These are phyloP conservation scores for Sclerotinia nivalis DNA, from an alignment of 2,329 filamentous ascomycete genomes.

Conservation along the genomic window DNA sequence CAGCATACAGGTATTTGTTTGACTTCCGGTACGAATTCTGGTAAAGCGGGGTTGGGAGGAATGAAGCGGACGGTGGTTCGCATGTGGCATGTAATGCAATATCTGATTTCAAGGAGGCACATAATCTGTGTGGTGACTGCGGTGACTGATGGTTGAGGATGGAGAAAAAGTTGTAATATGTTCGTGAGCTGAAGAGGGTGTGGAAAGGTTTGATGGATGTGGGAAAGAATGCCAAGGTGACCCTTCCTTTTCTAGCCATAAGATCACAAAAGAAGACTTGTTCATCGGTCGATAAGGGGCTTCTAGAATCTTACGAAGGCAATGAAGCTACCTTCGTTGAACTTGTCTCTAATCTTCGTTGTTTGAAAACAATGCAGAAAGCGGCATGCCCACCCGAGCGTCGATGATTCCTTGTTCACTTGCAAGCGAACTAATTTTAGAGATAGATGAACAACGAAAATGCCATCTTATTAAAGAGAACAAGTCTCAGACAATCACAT, in stretches of 20 bases:
- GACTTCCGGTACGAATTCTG: slow-evolving; percentile 9
- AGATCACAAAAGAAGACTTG: slow-evolving; percentile 1
- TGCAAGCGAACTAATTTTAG: background rate
- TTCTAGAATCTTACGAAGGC: slow-evolving; percentile 11
- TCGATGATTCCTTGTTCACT: slow-evolving; percentile 1
- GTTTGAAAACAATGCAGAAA: background rate
- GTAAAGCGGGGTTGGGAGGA: background rate
- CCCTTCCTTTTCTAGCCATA: slow-evolving; percentile 7
- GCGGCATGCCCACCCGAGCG: background rate
- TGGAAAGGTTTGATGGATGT: background rate
- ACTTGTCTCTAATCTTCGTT: background rate
- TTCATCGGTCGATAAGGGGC: background rate
- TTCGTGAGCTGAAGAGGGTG: background rate
- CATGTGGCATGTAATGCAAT: slow-evolving; percentile 3
- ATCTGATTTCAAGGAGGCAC: slow-evolving; percentile 19
- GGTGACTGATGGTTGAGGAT: background rate
- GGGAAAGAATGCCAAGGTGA: background rate
- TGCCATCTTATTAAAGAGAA: background rate
- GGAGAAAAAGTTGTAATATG: background rate
- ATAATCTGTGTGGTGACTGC: background rate
- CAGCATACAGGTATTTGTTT: slow-evolving; percentile 17
- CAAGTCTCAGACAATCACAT: slow-evolving; percentile 12
- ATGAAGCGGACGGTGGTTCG: slow-evolving; percentile 7
- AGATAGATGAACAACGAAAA: background rate
- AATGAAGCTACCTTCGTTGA: background rate